phyloP scores from a whole-genome alignment of 2,329 filamentous ascomycete genomes.

The Didymosphaeria variabile region DNA sequence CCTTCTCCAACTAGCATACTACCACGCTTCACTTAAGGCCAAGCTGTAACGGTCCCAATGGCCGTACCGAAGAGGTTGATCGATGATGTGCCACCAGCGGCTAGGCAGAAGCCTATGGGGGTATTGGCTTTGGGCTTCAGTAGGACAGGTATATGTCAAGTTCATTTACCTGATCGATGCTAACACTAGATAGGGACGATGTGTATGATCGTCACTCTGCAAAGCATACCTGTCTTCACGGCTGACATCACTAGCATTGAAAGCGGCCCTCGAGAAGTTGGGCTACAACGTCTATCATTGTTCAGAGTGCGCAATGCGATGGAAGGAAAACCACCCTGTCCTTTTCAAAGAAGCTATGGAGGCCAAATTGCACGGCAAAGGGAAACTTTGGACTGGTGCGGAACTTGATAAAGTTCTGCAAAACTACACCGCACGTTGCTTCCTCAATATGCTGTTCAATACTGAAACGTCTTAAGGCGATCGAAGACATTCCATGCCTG shows the following conservation, averaged over 20 bases:
- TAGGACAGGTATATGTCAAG: slow-evolving; percentile 18
- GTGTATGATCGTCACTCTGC: too few relatives aligned
- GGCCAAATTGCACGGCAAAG: slow-evolving; percentile 21
- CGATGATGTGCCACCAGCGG: slow-evolving; percentile 18
- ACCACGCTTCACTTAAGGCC: too few relatives aligned
- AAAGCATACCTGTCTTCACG: too few relatives aligned
- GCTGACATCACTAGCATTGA: slow-evolving; percentile 17
- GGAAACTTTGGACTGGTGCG: slow-evolving; percentile 21
- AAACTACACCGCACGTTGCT: slow-evolving; percentile 19
- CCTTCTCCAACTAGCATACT: too few relatives aligned
- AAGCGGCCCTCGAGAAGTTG: slow-evolving; percentile 22
- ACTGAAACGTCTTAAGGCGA: background rate
- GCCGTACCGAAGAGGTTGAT: slow-evolving; percentile 17
- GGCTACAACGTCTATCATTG: slow-evolving; percentile 24
- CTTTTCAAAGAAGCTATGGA: slow-evolving; percentile 18
- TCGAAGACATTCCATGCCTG: slow-evolving; percentile 18
- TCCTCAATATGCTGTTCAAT: background rate
- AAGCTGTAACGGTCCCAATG: background rate
- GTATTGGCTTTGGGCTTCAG: slow-evolving; percentile 22
- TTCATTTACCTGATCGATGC: background rate
- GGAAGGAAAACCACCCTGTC: slow-evolving; percentile 12
- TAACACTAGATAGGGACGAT: too few relatives aligned
- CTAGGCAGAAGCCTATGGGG: slow-evolving; percentile 19
- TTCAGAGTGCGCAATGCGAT: slow-evolving; percentile 16
- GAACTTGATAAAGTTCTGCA: slow-evolving; percentile 24